These are phyloP conservation scores for Tricholoma bakamatsutake DNA, from an alignment of 768 basidiomycete species.

Conservation along the genomic window DNA sequence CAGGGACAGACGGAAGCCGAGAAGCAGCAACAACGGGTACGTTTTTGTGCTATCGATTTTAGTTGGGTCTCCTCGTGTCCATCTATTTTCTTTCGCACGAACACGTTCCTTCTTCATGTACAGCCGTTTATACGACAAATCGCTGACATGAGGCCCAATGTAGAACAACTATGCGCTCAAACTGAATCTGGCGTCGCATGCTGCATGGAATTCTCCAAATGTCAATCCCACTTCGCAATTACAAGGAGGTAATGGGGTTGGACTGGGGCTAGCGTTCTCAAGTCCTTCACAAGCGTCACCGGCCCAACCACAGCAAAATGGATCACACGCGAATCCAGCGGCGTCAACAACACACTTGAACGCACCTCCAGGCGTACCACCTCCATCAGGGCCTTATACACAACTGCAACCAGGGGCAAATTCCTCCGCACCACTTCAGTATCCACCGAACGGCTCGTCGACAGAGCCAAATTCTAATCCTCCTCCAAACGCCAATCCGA, in stretches of 20 bases:
- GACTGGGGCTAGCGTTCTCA: slow-evolving; percentile 13
- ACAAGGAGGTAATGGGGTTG: slow-evolving; percentile 8
- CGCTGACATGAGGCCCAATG: slow-evolving; percentile 13
- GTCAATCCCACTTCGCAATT: slow-evolving; percentile 38
- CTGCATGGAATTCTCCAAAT: slow-evolving; percentile 61
- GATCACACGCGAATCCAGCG: slow-evolving; percentile 33
- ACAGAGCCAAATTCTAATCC: slow-evolving; percentile 32
- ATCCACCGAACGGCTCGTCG: slow-evolving; percentile 31
- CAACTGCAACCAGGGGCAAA: slow-evolving; percentile 20
- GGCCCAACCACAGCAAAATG: slow-evolving; percentile 36
- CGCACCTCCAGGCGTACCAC: slow-evolving; percentile 42
- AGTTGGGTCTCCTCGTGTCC: neutral
- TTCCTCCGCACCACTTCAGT: slow-evolving; percentile 25
- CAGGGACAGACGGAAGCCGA: slow-evolving; percentile 59
- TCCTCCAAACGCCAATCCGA: slow-evolving; percentile 24
- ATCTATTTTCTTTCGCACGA: slow-evolving; percentile 4
- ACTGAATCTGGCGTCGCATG: slow-evolving; percentile 54
- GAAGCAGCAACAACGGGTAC: slow-evolving; percentile 58
- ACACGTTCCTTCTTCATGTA: slow-evolving; percentile 6
- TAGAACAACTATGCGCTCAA: slow-evolving; percentile 60
- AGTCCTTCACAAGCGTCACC: slow-evolving; percentile 17
- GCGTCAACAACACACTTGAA: slow-evolving; percentile 43
- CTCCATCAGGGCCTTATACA: slow-evolving; percentile 22
- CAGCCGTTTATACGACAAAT: slow-evolving; percentile 8
- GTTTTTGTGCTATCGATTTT: slow-evolving; percentile 24